Percentiles rank a stretch among this genome's conserved stretches.
phyloP scores from a whole-genome alignment of 1,284 basidiomycete genomes.

The Boletus sp. region DNA sequence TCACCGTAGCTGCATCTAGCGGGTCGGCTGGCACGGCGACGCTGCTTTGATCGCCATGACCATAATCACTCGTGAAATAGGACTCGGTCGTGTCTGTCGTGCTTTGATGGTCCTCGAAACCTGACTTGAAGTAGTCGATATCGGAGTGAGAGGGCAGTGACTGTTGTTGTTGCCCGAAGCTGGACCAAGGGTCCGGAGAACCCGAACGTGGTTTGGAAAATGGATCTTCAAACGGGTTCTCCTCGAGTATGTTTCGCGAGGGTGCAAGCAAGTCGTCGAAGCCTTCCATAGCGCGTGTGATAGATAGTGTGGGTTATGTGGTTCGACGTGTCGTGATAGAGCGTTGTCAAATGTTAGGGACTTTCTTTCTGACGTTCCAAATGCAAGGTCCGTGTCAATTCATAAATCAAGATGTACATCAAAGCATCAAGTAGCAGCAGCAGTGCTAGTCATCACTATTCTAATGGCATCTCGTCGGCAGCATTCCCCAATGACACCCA shows the following conservation, averaged over 20 bases:
- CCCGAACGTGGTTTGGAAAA: constrained; percentile 58
- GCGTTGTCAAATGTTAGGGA: neutral
- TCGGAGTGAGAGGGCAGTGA: constrained; percentile 21
- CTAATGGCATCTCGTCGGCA: constrained; percentile 80
- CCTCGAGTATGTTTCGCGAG: constrained; percentile 59
- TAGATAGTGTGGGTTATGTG: neutral
- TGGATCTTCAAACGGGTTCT: constrained; percentile 76
- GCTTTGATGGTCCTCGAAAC: constrained; percentile 34
- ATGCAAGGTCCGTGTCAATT: constrained; percentile 7
- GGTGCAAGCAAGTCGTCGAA: constrained; percentile 78
- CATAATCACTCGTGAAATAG: constrained; percentile 17
- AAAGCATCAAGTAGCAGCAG: neutral
- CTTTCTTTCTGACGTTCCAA: constrained; percentile 1
- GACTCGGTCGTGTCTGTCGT: constrained; percentile 28
- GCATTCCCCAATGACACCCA: constrained; percentile 73
- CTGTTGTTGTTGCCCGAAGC: constrained; percentile 34
- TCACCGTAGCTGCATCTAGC: constrained; percentile 43
- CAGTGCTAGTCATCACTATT: constrained; percentile 41
- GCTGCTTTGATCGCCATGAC: constrained; percentile 18
- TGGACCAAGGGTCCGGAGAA: constrained; percentile 78
- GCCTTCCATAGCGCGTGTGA: constrained; percentile 49
- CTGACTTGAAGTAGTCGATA: constrained; percentile 33
- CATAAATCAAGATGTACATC: constrained; percentile 15
- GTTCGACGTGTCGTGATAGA: neutral
- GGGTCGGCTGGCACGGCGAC: constrained; percentile 37